Evolutionary conservation across 2,329 filamentous ascomycete genomes (phyloP), one percentile per base, ranked within the genome.

Genomic region (Dothideomycetes sp.): DNA sequence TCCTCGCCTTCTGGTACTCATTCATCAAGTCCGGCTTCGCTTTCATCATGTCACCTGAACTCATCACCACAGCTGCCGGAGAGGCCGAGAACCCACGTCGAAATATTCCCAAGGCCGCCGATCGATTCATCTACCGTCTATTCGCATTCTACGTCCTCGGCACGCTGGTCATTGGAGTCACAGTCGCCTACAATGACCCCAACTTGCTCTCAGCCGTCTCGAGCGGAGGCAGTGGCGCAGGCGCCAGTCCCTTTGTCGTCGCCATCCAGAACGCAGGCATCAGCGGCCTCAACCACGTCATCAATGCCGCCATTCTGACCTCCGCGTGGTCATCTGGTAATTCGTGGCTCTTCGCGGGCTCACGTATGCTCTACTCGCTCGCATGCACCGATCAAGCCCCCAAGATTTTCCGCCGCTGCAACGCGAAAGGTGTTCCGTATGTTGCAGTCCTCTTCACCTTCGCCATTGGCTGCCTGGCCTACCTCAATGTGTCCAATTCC

Each of bases 71-170:
- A 41, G 76, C 79, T 2, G 78, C 77, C 4, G 78, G 75, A 33
- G 78, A 83, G 63, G 75, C 76, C 1, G 62, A 75, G 18, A 73
- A 77, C 16, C 79, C 79, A 2, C 70, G 76, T 38, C 68, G 71
- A 51, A 79, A 79, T 59, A 75, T 83, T 41, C 78, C 79, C 42
- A 79, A 77, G 41, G 66, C 66, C 5, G 61, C 64, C 11, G 52
- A 58, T 34, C 54, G 64, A 5, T 60, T 65, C 32, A 64, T 68
- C 43, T 68, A 61, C 57, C 64, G 67, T 41, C 63, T 64, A 15
- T 52, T 63, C 5, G 42, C 64, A 18, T 66, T 67, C 46, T 62
- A 64, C 49, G 50, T 65, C 40, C 47, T 68, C 15, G 61, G 60
- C 38, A 48, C 54, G 46, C 43, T 61, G 37, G 47, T 58, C 44